Percentiles rank a stretch among this genome's conserved stretches.
Conservation (phyloP, 495 filamentous ascomycete species). For the Neurospora hispaniola region DNA sequence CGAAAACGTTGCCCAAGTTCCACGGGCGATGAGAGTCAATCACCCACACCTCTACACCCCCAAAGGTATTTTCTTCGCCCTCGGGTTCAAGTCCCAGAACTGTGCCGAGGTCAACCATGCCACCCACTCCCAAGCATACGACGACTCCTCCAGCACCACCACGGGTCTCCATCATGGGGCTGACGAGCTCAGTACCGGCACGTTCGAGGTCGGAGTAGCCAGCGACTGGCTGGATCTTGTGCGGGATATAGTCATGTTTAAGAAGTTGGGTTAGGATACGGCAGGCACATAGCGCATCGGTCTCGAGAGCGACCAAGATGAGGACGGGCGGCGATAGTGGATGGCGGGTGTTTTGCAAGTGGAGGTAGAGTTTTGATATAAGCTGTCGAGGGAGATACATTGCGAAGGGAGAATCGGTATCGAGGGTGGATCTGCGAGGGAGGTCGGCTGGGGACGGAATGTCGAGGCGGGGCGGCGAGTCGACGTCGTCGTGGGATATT, state of each 20-base stretch:
- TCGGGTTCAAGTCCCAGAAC: slow-evolving; percentile 56
- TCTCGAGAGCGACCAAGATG: slow-evolving; percentile 87
- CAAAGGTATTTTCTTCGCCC: slow-evolving; percentile 47
- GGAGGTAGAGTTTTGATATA: slow-evolving; percentile 80
- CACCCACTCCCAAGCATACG: slow-evolving; percentile 85
- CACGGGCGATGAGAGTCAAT: slow-evolving; percentile 86
- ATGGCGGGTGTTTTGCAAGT: slow-evolving; percentile 72
- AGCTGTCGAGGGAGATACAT: slow-evolving; percentile 95
- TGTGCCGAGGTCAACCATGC: slow-evolving; percentile 71
- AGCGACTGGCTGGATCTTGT: slow-evolving; percentile 90
- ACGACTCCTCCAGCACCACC: slow-evolving; percentile 80
- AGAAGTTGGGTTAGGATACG: slow-evolving; percentile 84
- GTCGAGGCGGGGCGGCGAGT: slow-evolving; percentile 15
- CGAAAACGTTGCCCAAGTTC: slow-evolving; percentile 92
- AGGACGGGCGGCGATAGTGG: slow-evolving; percentile 79
- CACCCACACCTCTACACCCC: slow-evolving; percentile 85
- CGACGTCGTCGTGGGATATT: neutral
- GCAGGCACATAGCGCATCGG: slow-evolving; percentile 90
- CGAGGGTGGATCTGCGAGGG: neutral
- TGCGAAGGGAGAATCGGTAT: slow-evolving; percentile 1
- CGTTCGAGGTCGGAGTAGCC: slow-evolving; percentile 85
- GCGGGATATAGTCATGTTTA: slow-evolving; percentile 94
- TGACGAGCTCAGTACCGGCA: slow-evolving; percentile 63
- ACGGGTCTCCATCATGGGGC: slow-evolving; percentile 67
- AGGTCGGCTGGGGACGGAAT: neutral